Conservation (phyloP, 129 eudicot genomes). For the Silybum marianum region DNA sequence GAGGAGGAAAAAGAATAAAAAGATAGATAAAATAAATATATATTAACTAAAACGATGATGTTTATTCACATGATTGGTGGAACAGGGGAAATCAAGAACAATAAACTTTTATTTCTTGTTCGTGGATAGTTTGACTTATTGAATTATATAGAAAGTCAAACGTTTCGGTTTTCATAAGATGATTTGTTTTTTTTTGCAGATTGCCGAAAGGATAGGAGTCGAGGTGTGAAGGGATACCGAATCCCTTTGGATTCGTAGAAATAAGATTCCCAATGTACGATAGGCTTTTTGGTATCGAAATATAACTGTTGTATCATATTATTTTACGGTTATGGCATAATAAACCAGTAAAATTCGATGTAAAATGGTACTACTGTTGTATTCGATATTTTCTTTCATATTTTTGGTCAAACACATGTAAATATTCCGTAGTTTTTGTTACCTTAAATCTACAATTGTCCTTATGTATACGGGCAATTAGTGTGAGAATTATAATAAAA, state of each 20-base stretch:
- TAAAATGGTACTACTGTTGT: constrained; percentile 19
- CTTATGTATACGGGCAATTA: too few relatives aligned
- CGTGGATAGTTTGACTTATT: not conserved
- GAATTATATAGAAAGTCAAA: not conserved
- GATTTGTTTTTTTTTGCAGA: constrained; percentile 44
- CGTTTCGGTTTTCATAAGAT: not conserved
- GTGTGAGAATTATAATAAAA: too few relatives aligned
- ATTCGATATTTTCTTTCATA: not conserved
- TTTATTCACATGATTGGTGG: too few relatives aligned
- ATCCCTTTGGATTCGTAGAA: constrained; percentile 19
- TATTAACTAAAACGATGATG: too few relatives aligned
- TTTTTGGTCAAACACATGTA: not conserved
- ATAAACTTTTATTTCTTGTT: too few relatives aligned
- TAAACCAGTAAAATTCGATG: not conserved
- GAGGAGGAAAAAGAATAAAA: too few relatives aligned
- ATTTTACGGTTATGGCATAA: constrained; percentile 24
- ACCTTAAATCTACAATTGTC: too few relatives aligned
- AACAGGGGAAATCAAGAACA: too few relatives aligned
- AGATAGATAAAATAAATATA: too few relatives aligned
- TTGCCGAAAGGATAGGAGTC: constrained; percentile 90
- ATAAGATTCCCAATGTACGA: constrained; percentile 21
- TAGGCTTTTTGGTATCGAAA: constrained; percentile 20
- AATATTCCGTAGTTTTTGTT: not conserved
- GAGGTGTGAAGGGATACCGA: constrained; percentile 47
- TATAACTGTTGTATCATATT: constrained; percentile 18